These are phyloP conservation scores for Pseudozyma sp. DNA, from an alignment of 1,284 basidiomycete genomes.

Conservation along the genomic window DNA sequence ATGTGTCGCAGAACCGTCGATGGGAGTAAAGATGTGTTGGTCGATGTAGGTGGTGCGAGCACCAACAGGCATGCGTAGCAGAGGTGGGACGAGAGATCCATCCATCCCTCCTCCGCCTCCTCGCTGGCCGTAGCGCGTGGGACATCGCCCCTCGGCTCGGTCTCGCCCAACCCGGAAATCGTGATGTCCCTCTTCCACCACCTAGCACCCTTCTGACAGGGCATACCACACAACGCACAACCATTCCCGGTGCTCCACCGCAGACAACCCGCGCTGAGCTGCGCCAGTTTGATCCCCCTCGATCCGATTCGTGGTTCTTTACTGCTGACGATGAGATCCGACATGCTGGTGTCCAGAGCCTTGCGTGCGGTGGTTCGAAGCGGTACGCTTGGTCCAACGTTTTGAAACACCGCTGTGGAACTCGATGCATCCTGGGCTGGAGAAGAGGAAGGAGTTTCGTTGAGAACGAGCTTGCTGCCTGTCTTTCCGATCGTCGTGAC, in stretches of 20 bases:
- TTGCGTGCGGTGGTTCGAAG: slow-evolving; percentile 7
- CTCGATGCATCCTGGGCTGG: not conserved
- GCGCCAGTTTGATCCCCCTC: slow-evolving; percentile 48
- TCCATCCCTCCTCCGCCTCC: not conserved
- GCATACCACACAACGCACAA: slow-evolving; percentile 62
- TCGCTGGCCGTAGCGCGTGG: not conserved
- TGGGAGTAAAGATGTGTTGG: slow-evolving; percentile 13
- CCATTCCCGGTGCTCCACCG: slow-evolving; percentile 13
- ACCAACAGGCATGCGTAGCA: slow-evolving; percentile 39
- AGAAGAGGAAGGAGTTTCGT: not conserved
- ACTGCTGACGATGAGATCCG: not conserved
- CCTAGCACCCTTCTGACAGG: slow-evolving; percentile 45
- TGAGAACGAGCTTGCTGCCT: slow-evolving; percentile 62
- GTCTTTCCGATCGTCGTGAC: slow-evolving; percentile 62
- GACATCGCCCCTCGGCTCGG: slow-evolving; percentile 4
- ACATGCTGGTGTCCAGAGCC: slow-evolving; percentile 5
- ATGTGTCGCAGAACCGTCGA: slow-evolving; percentile 18
- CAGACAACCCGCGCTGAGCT: slow-evolving; percentile 41
- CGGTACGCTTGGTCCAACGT: slow-evolving; percentile 37
- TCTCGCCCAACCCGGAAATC: slow-evolving; percentile 39
- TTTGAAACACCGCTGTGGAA: slow-evolving; percentile 16
- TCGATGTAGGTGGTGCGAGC: slow-evolving; percentile 9
- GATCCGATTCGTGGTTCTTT: slow-evolving; percentile 49
- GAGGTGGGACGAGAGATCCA: slow-evolving; percentile 30
- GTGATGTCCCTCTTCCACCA: slow-evolving; percentile 60